Conservation (phyloP, 73 alveolate genomes). For the Loxodes magnus region DNA sequence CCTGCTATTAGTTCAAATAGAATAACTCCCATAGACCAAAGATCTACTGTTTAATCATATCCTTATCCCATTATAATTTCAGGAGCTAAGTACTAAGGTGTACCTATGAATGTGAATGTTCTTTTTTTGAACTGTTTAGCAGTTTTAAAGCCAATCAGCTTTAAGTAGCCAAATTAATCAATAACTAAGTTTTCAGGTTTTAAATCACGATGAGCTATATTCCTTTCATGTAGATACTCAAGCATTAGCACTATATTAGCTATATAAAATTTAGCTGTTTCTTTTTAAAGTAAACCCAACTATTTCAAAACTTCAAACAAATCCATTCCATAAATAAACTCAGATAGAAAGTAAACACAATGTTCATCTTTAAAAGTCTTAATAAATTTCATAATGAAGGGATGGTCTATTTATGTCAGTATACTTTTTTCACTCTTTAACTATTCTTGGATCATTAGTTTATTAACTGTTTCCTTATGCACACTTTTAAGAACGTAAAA, state of each 20-base stretch:
- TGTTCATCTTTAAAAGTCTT: slow-evolving; percentile 56
- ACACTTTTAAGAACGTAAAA: slow-evolving; percentile 58
- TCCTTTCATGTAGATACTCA: slow-evolving; percentile 27
- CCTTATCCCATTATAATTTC: slow-evolving; percentile 18
- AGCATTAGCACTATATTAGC: slow-evolving; percentile 9
- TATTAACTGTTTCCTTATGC: slow-evolving; percentile 33
- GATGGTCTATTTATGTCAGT: slow-evolving; percentile 52
- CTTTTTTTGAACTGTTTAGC: slow-evolving; percentile 12
- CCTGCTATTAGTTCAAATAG: slow-evolving; percentile 9
- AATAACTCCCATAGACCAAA: slow-evolving; percentile 16
- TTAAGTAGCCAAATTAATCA: slow-evolving; percentile 18
- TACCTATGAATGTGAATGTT: slow-evolving; percentile 15
- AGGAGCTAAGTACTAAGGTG: slow-evolving; percentile 27
- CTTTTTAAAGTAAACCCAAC: not conserved
- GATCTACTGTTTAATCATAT: slow-evolving; percentile 11
- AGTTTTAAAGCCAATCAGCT: slow-evolving; percentile 20
- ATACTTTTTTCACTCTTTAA: slow-evolving; percentile 43
- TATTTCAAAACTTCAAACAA: slow-evolving; percentile 25
- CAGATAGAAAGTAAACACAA: slow-evolving; percentile 46
- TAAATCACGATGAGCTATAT: slow-evolving; percentile 21
- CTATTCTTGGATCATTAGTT: slow-evolving; percentile 32
- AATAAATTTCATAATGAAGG: slow-evolving; percentile 47
- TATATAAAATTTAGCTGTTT: slow-evolving; percentile 7
- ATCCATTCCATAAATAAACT: slow-evolving; percentile 54
- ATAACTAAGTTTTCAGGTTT: slow-evolving; percentile 23